phyloP scores from a whole-genome alignment of 352 stramenopile genomes.

The Phytophthora citricola region DNA sequence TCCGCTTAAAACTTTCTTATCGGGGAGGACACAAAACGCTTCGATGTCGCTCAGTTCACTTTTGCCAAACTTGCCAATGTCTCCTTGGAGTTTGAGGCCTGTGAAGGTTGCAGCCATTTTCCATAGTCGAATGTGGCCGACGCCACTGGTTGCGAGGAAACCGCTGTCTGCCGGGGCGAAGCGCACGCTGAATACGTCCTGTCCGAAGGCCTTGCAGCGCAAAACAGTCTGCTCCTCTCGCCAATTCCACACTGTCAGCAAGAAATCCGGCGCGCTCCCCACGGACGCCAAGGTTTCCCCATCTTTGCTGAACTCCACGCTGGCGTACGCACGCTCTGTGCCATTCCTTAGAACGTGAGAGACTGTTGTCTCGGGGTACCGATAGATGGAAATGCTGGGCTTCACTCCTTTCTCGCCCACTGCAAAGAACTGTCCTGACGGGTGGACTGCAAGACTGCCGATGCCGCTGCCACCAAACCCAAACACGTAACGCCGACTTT shows the following conservation, averaged over 20 bases:
- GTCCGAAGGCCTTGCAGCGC: slow-evolving; percentile 94
- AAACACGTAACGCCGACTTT: slow-evolving; percentile 65
- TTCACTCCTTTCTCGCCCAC: slow-evolving; percentile 91
- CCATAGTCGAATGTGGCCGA: slow-evolving; percentile 96
- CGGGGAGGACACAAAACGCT: slow-evolving; percentile 93
- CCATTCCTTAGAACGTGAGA: slow-evolving; percentile 82
- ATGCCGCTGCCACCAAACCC: slow-evolving; percentile 71
- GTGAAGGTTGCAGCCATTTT: slow-evolving; percentile 97
- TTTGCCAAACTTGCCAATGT: slow-evolving; percentile 97
- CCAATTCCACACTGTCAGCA: slow-evolving; percentile 96
- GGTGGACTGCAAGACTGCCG: slow-evolving; percentile 76
- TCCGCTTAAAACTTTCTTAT: slow-evolving; percentile 94
- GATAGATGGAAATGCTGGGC: slow-evolving; percentile 89
- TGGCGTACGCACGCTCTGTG: slow-evolving; percentile 85
- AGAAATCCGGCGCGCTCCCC: slow-evolving; percentile 85
- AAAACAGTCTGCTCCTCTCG: slow-evolving; percentile 88
- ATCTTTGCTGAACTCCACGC: slow-evolving; percentile 74
- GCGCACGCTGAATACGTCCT: slow-evolving; percentile 93
- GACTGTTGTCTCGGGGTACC: slow-evolving; percentile 77
- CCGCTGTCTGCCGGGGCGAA: slow-evolving; percentile 91
- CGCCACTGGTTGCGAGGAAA: slow-evolving; percentile 92
- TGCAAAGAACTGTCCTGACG: slow-evolving; percentile 76
- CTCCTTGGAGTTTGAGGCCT: slow-evolving; percentile 94
- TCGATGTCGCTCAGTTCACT: slow-evolving; percentile 94
- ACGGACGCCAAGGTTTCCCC: slow-evolving; percentile 92